Percentiles rank a stretch among this genome's conserved stretches.
Conservation (phyloP, 1,284 basidiomycete genomes). For the Erythrobasidium hasegawianum region DNA sequence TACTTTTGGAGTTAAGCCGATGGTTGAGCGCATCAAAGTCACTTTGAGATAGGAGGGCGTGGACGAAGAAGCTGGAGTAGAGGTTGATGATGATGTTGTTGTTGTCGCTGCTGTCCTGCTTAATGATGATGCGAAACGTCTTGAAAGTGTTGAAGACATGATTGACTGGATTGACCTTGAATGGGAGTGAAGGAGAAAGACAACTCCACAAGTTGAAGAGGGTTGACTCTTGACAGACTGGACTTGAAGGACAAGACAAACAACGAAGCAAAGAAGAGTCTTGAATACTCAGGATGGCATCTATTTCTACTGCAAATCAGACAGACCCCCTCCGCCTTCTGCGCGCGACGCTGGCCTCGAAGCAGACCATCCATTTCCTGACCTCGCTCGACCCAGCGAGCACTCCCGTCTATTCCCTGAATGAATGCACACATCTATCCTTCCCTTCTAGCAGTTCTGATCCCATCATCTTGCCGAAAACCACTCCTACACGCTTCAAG, state of each 20-base stretch:
- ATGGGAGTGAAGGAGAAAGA: neutral
- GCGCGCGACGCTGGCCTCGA: conserved; percentile 35
- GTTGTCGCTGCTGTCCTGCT: neutral
- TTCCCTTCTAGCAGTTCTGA: conserved; percentile 23
- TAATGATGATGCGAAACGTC: neutral
- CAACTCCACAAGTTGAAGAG: neutral
- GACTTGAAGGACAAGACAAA: neutral
- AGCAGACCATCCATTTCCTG: conserved; percentile 37
- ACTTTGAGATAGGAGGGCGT: conserved; percentile 71
- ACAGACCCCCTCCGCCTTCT: conserved; percentile 40
- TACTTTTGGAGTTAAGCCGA: conserved; percentile 66
- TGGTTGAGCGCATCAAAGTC: conserved; percentile 74
- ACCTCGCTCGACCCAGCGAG: conserved; percentile 17
- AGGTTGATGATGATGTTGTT: neutral
- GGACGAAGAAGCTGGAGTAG: conserved; percentile 2
- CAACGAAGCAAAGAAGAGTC: neutral
- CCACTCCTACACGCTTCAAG: conserved; percentile 68
- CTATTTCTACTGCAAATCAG: neutral
- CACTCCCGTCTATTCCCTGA: conserved; percentile 27
- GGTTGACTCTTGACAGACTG: neutral
- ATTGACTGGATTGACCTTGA: neutral
- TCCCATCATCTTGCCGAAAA: conserved; percentile 58
- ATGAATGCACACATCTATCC: conserved; percentile 32
- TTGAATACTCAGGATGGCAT: neutral
- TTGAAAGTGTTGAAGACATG: neutral